Base-by-base conservation (phyloP, 164 flowering plant genomes). In the Magnolia kwangsiensis region DNA sequence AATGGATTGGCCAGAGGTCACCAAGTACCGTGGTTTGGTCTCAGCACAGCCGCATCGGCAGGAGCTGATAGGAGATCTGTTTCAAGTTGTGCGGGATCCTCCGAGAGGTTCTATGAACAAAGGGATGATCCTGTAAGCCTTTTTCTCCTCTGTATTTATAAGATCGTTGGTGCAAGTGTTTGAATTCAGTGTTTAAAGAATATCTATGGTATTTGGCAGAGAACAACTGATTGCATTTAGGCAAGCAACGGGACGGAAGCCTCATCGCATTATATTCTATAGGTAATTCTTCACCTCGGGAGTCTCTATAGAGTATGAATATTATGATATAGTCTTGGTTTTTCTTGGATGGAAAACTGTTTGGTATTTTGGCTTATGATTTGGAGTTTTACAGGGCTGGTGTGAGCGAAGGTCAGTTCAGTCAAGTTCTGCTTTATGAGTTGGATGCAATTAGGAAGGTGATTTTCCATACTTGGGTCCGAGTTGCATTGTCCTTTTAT, bases 321-420 rank as follows among this genome's bases (percentile, higher is more conserved):
- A 20, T 21, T 16, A 6, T 68, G 50, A 8, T 7, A 37, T 29
- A 6, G 14, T 13, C 29, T 68, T 68, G 71, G 10, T 13, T 18
- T 68, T 13, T 19, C 71, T 16, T 11, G 19, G 1, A 29, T 68
- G 11, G 14, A 20, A 29, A 24, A 8, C 16, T 75, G 61, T 11
- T 55, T 11, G 13, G 61, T 16, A 11, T 55, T 11, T 9, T 55
- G 13, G 13, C 19, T 14, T 4, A 55, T 55, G 2, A 55, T 55
- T 55, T 9, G 18, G 51, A 37, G 16, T 19, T 20, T 79, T 74
- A 27, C 90, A 95, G 98, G 75, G 98, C 90, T 88, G 98, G 98
- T 3, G 97, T 93, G 0, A 89, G 96, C 75, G 98, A 95, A 80
- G 97, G 97, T 0, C 98, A 95, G 27, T 95, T 95, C 16, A 50